Percentiles rank a stretch among this genome's conserved stretches.
phyloP scores from a whole-genome alignment of 2,329 filamentous ascomycete genomes.

The Ophiocordyceps robertsii region DNA sequence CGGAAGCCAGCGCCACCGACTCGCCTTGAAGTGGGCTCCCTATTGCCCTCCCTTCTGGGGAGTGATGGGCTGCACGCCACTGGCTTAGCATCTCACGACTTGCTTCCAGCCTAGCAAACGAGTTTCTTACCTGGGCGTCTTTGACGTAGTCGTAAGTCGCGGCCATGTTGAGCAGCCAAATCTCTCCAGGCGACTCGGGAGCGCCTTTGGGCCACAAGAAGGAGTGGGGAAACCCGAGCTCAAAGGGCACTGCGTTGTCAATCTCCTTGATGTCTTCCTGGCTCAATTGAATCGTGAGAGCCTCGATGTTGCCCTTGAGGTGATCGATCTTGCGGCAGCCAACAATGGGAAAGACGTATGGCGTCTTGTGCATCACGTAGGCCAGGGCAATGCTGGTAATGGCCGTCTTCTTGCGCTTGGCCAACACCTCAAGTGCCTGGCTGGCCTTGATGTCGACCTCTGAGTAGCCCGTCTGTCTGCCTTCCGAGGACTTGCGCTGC shows the following conservation, averaged over 20 bases:
- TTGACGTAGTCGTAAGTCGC: slow-evolving; percentile 38
- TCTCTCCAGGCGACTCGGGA: slow-evolving; percentile 23
- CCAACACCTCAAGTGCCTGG: slow-evolving; percentile 34
- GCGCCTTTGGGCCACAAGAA: slow-evolving; percentile 35
- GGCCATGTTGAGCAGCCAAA: slow-evolving; percentile 30
- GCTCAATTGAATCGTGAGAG: slow-evolving; percentile 45
- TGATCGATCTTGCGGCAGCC: slow-evolving; percentile 59
- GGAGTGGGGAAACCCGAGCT: slow-evolving; percentile 52
- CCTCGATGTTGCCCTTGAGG: slow-evolving; percentile 56
- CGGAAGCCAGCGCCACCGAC: slow-evolving; percentile 19
- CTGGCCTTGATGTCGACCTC: slow-evolving; percentile 39
- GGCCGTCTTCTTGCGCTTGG: slow-evolving; percentile 25
- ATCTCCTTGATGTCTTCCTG: slow-evolving; percentile 52
- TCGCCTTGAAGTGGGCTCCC: slow-evolving; percentile 18
- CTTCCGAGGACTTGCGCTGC: slow-evolving; percentile 18
- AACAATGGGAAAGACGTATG: slow-evolving; percentile 61
- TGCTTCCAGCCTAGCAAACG: background rate
- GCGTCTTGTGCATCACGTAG: slow-evolving; percentile 59
- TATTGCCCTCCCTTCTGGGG: slow-evolving; percentile 28
- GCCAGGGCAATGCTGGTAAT: slow-evolving; percentile 47
- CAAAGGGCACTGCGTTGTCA: slow-evolving; percentile 46
- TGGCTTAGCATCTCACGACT: background rate
- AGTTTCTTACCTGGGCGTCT: slow-evolving; percentile 16
- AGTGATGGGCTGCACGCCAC: slow-evolving; percentile 21
- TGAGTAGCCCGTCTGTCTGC: slow-evolving; percentile 25